Evolutionary conservation across 2,329 filamentous ascomycete genomes (phyloP).

Genomic region (Arthrinium puccinioides): DNA sequence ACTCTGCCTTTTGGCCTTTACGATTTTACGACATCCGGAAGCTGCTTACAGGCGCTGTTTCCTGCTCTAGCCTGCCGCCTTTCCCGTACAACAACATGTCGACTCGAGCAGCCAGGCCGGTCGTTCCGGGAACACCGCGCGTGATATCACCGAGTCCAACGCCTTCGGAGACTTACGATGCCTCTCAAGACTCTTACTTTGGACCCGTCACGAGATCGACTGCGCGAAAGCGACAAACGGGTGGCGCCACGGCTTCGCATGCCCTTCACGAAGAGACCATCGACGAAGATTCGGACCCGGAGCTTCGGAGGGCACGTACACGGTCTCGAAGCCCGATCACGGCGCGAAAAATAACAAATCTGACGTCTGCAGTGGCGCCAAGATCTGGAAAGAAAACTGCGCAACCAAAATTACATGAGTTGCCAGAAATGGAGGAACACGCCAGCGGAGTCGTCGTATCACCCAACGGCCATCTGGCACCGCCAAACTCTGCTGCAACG

Average conservation of each 20-base stretch:
- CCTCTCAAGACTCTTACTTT: slow-evolving; percentile 55
- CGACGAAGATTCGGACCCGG: slow-evolving; percentile 44
- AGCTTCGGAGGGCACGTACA: slow-evolving; percentile 56
- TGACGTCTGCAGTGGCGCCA: slow-evolving; percentile 41
- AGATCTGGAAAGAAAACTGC: slow-evolving; percentile 10
- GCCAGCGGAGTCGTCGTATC: slow-evolving; percentile 15
- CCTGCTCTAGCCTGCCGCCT: slow-evolving; percentile 49
- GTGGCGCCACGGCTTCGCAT: slow-evolving; percentile 39
- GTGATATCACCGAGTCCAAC: slow-evolving; percentile 87
- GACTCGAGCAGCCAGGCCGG: slow-evolving; percentile 37
- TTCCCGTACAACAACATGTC: slow-evolving; percentile 50
- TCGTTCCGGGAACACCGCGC: slow-evolving; percentile 71
- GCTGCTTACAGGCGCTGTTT: slow-evolving; percentile 49
- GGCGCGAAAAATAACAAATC: slow-evolving; percentile 40
- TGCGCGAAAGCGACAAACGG: slow-evolving; percentile 46
- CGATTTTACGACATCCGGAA: slow-evolving; percentile 39
- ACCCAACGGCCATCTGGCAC: slow-evolving; percentile 64
- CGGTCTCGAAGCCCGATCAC: slow-evolving; percentile 64
- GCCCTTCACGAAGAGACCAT: slow-evolving; percentile 54
- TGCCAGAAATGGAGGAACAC: slow-evolving; percentile 14
- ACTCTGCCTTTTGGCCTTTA: slow-evolving; percentile 39
- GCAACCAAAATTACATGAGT: too few relatives aligned
- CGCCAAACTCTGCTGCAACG: slow-evolving; percentile 50
- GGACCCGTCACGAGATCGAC: slow-evolving; percentile 73
- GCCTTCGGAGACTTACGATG: slow-evolving; percentile 47